Evolutionary conservation across 2,329 filamentous ascomycete genomes (phyloP), one percentile per base, ranked within the genome.

Genomic region (Fusarium cicatricum): DNA sequence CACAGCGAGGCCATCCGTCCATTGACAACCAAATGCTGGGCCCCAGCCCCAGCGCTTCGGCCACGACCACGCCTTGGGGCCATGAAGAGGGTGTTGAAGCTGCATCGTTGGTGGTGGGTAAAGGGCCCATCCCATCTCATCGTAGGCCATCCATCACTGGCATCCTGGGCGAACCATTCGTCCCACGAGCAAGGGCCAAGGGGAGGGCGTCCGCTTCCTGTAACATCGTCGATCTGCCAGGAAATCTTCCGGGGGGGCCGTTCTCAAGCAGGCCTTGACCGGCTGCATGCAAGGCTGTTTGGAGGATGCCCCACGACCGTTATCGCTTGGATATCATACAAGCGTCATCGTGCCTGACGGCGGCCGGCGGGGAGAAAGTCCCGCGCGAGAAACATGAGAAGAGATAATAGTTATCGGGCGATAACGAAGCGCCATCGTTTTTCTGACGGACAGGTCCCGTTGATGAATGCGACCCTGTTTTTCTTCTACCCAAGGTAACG

Each of bases 271-370:
- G 55, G 49, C 52, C 17, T 55, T 69, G 67, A 70, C 65, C 67
- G 65, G 64, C 60, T 67, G 60, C 65, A 68, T 58, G 57, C 58
- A 52, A 58, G 55, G 60, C 57, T 40, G 45, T 37, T 55, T 51
- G 32, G 47, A 38, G 28, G 45, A 37, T 26, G 47, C 50, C 42
- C 39, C 55, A 21, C 55, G 38, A 32, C 52, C 47, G 60, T 64
- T 64, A 64, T 64, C 60, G 56, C 39, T 43, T 23, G n/a, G 37
- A 16, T 61, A 64, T 64, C 60, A 64, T 64, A 26, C 39, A 32
- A 61, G 47, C 60, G 60, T 64, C 60, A 64, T 62, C 42, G 48
- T 64, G 57, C 60, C 52, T 64, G 48, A n/a, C 6, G 5, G 36
- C 37, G 44, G 56, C 39, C 36, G 44, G 44, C 31, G 15, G 57